phyloP scores from a whole-genome alignment of 2,329 filamentous ascomycete genomes.

The Sporothrix phasma region DNA sequence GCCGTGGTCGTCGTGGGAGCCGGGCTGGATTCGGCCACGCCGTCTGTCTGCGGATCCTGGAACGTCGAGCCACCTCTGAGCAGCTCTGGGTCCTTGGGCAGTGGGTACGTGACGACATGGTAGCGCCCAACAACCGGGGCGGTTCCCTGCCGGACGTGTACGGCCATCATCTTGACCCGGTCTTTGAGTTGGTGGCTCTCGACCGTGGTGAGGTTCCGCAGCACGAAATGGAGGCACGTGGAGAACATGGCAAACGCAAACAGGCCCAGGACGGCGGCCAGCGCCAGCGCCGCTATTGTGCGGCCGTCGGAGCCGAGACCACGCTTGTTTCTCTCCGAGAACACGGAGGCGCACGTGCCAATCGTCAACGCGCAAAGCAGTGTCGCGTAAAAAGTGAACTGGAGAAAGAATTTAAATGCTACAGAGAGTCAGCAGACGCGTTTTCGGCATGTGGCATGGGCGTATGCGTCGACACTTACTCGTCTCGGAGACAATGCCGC shows the following conservation, averaged over 20 bases:
- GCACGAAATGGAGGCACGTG: conserved; percentile 59
- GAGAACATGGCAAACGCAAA: conserved; percentile 70
- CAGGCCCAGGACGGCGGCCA: conserved; percentile 65
- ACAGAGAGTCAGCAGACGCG: neutral
- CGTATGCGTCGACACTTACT: conserved; percentile 33
- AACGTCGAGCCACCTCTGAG: neutral
- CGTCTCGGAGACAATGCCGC: conserved; percentile 79
- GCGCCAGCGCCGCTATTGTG: conserved; percentile 55
- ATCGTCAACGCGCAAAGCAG: conserved; percentile 57
- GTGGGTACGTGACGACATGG: conserved; percentile 22
- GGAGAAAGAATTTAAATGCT: conserved; percentile 86
- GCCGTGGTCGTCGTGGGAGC: neutral
- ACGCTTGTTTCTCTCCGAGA: conserved; percentile 30
- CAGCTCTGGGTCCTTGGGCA: conserved; percentile 14
- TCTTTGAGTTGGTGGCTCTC: conserved; percentile 58
- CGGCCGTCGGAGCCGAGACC: conserved; percentile 31
- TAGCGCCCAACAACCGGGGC: conserved; percentile 42
- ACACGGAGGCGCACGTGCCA: conserved; percentile 46
- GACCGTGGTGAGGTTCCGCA: conserved; percentile 72
- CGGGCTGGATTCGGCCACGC: neutral
- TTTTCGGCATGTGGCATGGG: neutral
- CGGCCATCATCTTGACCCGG: conserved; percentile 62
- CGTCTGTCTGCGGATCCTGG: neutral
- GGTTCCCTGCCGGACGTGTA: conserved; percentile 52
- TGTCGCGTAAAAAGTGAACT: conserved; percentile 68